Evolutionary conservation across 1,284 basidiomycete genomes (phyloP), one percentile per base, ranked within the genome.

Genomic region (Ustilago trichophora): DNA sequence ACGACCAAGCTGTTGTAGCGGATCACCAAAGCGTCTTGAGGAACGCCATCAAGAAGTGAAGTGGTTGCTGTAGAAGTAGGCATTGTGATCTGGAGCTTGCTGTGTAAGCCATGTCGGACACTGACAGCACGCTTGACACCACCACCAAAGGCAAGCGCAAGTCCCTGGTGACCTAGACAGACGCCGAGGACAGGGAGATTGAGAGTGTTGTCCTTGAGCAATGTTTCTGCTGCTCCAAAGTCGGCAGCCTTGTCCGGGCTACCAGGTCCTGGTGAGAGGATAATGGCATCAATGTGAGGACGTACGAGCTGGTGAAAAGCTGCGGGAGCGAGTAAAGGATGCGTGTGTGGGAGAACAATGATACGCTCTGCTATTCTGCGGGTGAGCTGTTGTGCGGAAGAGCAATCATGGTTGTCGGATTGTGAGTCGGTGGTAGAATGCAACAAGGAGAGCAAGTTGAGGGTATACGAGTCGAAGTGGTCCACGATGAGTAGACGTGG

Each of bases 121-220:
- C 57, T 57, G 33, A 36, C 27, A 33, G 73, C 54, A 8, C 69
- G 58, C 4, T 41, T 57, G 22, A 78, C 59, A 10, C 43, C 49
- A 0, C 88, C 93, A 11, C 92, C 93, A 68, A 87, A 88, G 45
- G 89, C 89, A 8, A 90, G 85, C 0, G 87, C 91, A 29, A 98
- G 85, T 56, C 93, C 94, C 81, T 98, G 95, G 49, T 94, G 87
- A 0, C 95, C 95, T 11, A 98, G 85, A 77, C 94, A 98, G 4
- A 98, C 89, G 3, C 92, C 92, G 58, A 94, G 90, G 35, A 92
- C 86, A 1, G 92, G 92, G 2, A 90, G 55, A 27, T 85, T 50
- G 12, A 67, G 52, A 5, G 31, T 42, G n/a, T 53, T 46, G 10
- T 67, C 40, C 21, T 63, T 70, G 24, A 80, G 63, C 22, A 80